Evolutionary conservation across 306 rosid species (phyloP), one percentile per base, ranked within the genome.

Genomic region (Casuarina equisetifolia): DNA sequence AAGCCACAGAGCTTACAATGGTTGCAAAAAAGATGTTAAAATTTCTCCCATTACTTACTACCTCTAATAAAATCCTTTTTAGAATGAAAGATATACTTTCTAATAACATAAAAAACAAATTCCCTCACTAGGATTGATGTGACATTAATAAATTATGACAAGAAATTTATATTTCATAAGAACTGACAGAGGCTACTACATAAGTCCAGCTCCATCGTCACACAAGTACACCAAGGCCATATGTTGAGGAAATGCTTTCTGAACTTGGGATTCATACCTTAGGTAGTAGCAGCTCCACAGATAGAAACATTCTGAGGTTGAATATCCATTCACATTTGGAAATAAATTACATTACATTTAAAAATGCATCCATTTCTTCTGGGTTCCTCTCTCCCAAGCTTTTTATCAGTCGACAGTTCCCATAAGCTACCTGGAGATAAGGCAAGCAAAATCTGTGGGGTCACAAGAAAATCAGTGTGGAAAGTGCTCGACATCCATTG

Each of bases 401-500:
- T 72, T 44, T 55, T 35, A 32, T 12, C 13, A 15, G 53, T 25
- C 76, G 36, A 19, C 17, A 40, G 57, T 39, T 45, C 59, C 63
- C 63, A 11, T n/a, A 53, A 49, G 39, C 50, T 73, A 73, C 82
- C 46, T 74, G 63, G 43, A 75, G 42, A 42, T 73, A 72, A 50
- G 67, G 75, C 38, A 62, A n/a, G n/a, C 6, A 32, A 62, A 69
- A 42, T 15, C 38, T 2, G 46, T 25, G 76, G 13, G 52, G 76
- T 64, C 52, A 58, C 63, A 43, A 39, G 35, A 70, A 72, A 53
- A 51, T 89, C 79, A 91, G 2, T 96, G 91, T 79, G 98, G 89
- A 40, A 96, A 87, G 83, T 83, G 97, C 85, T 96, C 96, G 45
- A 84, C 88, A 80, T 95, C 99, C 91, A 89, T 86, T 0, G 91